A percentile compares a stretch with the other conserved stretches of the same genome.
Evolutionary conservation across 1,284 basidiomycete genomes (phyloP).

Genomic region (Taiwanofungus camphoratus): DNA sequence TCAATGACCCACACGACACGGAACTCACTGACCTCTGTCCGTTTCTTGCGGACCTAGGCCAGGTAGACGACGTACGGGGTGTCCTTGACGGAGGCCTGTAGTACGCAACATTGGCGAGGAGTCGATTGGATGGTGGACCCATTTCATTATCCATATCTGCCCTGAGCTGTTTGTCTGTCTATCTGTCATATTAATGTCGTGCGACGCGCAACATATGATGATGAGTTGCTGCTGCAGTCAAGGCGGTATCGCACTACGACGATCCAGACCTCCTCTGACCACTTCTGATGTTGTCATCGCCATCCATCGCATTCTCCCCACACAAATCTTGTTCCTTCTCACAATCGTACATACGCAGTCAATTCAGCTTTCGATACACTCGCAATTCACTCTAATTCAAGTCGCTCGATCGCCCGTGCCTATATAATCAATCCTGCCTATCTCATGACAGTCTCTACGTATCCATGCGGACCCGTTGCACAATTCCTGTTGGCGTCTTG

Average conservation of each 20-base stretch:
- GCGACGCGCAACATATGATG: constrained; percentile 7
- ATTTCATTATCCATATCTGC: constrained; percentile 12
- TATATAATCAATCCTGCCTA: too few species aligned
- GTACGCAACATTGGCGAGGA: constrained; percentile 4
- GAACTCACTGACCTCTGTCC: constrained; percentile 93
- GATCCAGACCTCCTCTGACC: neutral
- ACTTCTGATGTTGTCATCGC: neutral
- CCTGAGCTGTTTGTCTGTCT: constrained; percentile 5
- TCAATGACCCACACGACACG: constrained; percentile 97
- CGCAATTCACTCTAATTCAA: constrained; percentile 1
- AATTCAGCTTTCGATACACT: constrained; percentile 4
- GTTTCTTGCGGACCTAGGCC: constrained; percentile 85
- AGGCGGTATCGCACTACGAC: too few species aligned
- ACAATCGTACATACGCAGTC: constrained; percentile 6
- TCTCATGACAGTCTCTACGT: too few species aligned
- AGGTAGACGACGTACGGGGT: constrained; percentile 87
- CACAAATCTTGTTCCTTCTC: constrained; percentile 2
- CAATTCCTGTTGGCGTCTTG: too few species aligned
- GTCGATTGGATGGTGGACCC: constrained; percentile 1
- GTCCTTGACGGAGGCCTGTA: constrained; percentile 83
- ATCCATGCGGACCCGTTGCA: too few species aligned
- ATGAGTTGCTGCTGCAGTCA: neutral
- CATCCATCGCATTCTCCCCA: neutral
- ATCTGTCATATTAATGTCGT: constrained; percentile 7
- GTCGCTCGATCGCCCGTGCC: too few species aligned